These are phyloP conservation scores for Craterostigma plantagineum DNA, from an alignment of 257 asterid genomes.

Conservation along the genomic window DNA sequence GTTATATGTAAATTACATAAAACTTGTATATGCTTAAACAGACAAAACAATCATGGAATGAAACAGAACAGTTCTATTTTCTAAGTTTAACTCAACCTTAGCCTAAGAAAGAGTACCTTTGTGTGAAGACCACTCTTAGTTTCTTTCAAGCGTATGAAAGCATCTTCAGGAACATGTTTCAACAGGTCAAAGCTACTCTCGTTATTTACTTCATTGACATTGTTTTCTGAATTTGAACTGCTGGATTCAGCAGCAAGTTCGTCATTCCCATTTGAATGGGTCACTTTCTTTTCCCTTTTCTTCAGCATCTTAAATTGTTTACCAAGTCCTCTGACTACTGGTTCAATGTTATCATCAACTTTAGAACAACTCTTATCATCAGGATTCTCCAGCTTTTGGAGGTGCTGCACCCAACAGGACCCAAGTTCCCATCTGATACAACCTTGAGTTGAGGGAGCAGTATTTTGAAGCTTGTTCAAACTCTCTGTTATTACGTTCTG, in stretches of 20 bases:
- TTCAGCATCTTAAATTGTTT: conserved; percentile 85
- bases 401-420: conserved; percentile 97
- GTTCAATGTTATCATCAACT: conserved; percentile 42
- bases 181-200: conserved; percentile 30
- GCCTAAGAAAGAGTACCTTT: conserved; percentile 31
- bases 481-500: conserved; percentile 47
- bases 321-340: conserved; percentile 90
- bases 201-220: conserved; percentile 16
- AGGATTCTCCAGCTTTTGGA: conserved; percentile 68
- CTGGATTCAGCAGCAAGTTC: conserved; percentile 25
- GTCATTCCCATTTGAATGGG: conserved; percentile 18
- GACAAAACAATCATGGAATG: not conserved
- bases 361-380: conserved; percentile 21
- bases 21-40: not conserved
- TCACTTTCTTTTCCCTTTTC: conserved; percentile 47
- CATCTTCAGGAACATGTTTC: conserved; percentile 55
- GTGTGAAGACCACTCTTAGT: conserved; percentile 63
- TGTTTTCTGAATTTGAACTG: conserved; percentile 25
- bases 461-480: conserved; percentile 28
- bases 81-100: not conserved
- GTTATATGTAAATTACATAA: not conserved
- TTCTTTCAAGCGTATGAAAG: conserved; percentile 57
- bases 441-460: conserved; percentile 20
- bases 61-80: not conserved
- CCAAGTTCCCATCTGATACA: conserved; percentile 97